These are phyloP conservation scores for Boechera retrofracta DNA, from an alignment of 345 rosid species.

Conservation along the genomic window DNA sequence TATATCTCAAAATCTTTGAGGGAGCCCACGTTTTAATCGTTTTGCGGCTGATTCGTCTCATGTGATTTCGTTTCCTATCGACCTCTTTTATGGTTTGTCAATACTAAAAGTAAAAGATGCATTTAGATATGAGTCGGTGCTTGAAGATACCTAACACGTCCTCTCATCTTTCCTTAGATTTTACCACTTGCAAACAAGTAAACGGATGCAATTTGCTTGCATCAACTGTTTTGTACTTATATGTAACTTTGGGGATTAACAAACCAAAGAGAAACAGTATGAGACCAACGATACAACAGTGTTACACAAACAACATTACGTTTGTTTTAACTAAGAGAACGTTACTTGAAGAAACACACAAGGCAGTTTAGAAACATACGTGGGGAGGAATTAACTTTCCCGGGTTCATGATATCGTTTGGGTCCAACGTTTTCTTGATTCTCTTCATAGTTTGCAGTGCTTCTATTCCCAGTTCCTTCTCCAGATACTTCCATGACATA, in stretches of 20 bases:
- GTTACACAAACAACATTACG: constrained; percentile 8
- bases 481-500: constrained; percentile 62
- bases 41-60: constrained; percentile 41
- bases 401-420: constrained; percentile 91
- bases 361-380: constrained; percentile 60
- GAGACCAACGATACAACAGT: constrained; percentile 21
- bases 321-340: neutral
- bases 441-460: constrained; percentile 80
- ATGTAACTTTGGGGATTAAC: neutral
- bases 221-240: constrained; percentile 36
- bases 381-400: constrained; percentile 96
- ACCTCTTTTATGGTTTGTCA: constrained; percentile 31
- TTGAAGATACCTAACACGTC: constrained; percentile 17
- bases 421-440: constrained; percentile 81
- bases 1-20: constrained; percentile 20
- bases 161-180: constrained; percentile 23
- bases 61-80: constrained; percentile 13
- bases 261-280: constrained; percentile 5
- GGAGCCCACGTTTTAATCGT: constrained; percentile 43
- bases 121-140: neutral
- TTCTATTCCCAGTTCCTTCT: constrained; percentile 85
- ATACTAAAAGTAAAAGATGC: neutral
- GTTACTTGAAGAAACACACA: neutral
- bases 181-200: constrained; percentile 17
- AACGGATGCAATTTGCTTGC: constrained; percentile 20